A percentile compares a stretch with the other conserved stretches of the same genome.
These are phyloP conservation scores for Aspergillus terreus DNA, from an alignment of 2,329 filamentous ascomycete species.

Conservation along the genomic window DNA sequence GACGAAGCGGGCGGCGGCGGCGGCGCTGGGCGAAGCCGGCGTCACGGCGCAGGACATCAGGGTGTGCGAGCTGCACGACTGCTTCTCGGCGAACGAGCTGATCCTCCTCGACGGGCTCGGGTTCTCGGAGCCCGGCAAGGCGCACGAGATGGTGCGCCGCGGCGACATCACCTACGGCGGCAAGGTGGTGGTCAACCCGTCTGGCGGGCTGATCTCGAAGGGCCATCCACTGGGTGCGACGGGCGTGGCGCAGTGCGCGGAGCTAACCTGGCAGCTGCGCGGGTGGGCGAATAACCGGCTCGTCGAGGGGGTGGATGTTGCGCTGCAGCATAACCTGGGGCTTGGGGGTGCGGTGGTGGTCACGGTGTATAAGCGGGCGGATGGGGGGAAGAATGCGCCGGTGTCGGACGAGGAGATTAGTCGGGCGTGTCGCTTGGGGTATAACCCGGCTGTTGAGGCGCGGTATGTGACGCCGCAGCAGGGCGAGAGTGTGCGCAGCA, in stretches of 20 bases:
- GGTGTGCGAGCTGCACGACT: slow-evolving; percentile 95
- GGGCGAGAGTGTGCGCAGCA: slow-evolving; percentile 1
- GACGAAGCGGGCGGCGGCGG: slow-evolving; percentile 61
- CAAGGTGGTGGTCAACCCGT: slow-evolving; percentile 76
- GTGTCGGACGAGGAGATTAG: background rate
- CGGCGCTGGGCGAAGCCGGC: slow-evolving; percentile 67
- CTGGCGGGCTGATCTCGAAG: slow-evolving; percentile 89
- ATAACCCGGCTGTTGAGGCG: background rate
- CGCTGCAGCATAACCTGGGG: slow-evolving; percentile 88
- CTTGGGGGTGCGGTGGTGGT: slow-evolving; percentile 89
- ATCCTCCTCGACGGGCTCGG: slow-evolving; percentile 82
- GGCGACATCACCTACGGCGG: slow-evolving; percentile 92
- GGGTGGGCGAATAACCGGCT: slow-evolving; percentile 91
- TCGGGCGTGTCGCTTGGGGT: background rate
- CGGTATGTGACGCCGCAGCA: background rate
- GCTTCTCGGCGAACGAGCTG: slow-evolving; percentile 95
- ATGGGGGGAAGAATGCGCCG: slow-evolving; percentile 53
- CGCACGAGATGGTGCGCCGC: slow-evolving; percentile 80
- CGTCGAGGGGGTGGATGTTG: slow-evolving; percentile 63
- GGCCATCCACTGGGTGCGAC: slow-evolving; percentile 91
- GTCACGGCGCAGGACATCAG: slow-evolving; percentile 65
- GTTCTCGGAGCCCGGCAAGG: slow-evolving; percentile 74
- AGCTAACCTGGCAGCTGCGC: slow-evolving; percentile 89
- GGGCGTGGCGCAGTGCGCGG: slow-evolving; percentile 87
- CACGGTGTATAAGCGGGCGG: slow-evolving; percentile 79